Evolutionary conservation across 2,329 filamentous ascomycete genomes (phyloP).

Genomic region (Sporothrix phasma): DNA sequence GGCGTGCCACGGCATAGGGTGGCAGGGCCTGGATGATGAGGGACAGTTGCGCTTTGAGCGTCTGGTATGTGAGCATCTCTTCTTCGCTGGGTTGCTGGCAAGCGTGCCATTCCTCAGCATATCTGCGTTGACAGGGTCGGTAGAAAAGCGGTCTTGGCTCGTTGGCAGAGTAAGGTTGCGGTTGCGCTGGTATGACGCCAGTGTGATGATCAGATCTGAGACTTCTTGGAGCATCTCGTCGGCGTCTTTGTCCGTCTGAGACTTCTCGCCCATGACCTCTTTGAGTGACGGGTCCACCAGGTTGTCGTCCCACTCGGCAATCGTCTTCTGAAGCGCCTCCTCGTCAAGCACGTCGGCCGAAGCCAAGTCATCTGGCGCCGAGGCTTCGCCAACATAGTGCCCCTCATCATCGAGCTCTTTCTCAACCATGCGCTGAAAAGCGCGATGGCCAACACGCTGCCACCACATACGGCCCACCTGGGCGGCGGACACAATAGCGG

Average conservation of each 20-base stretch:
- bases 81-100: constrained; percentile 54
- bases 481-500: constrained; percentile 57
- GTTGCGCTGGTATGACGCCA: constrained; percentile 70
- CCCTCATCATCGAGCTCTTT: constrained; percentile 32
- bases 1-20: constrained; percentile 74
- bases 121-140: constrained; percentile 55
- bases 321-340: constrained; percentile 40
- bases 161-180: constrained; percentile 60
- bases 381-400: constrained; percentile 28
- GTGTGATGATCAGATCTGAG: constrained; percentile 64
- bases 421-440: constrained; percentile 55
- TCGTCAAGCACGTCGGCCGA: constrained; percentile 34
- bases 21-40: constrained; percentile 67
- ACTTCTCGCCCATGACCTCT: constrained; percentile 41
- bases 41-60: constrained; percentile 63
- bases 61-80: constrained; percentile 54
- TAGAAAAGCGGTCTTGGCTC: constrained; percentile 49
- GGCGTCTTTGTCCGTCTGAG: constrained; percentile 47
- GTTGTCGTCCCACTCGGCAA: constrained; percentile 49
- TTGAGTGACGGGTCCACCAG: constrained; percentile 49
- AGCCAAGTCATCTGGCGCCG: constrained; percentile 20
- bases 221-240: constrained; percentile 65
- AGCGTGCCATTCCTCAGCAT: constrained; percentile 57
- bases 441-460: constrained; percentile 58
- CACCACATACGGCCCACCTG: constrained; percentile 65